These are phyloP conservation scores for Leptographium flavum DNA, from an alignment of 2,329 filamentous ascomycete genomes.

Conservation along the genomic window DNA sequence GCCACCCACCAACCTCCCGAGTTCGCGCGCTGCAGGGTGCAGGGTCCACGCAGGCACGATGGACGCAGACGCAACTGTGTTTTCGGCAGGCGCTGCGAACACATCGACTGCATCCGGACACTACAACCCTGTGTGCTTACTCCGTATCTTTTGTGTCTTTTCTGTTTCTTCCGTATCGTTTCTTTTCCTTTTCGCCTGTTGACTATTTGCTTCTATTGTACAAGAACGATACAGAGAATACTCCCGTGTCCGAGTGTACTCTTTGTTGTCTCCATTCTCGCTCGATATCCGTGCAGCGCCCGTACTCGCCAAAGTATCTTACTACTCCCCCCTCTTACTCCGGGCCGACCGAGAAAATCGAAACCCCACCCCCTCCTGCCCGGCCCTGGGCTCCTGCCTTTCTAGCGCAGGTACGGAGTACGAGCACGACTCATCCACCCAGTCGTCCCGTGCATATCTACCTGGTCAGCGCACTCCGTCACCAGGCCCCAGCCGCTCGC, in stretches of 20 bases:
- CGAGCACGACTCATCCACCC: neutral
- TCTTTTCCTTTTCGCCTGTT: no score
- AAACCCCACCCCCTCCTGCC: neutral
- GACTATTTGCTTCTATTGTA: no score
- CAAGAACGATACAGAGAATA: no score
- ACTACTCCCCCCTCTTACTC: neutral
- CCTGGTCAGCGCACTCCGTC: slow-evolving; percentile 2
- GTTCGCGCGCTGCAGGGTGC: neutral
- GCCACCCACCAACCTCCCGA: neutral
- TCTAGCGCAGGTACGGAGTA: slow-evolving; percentile 4
- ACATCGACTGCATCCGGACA: no score
- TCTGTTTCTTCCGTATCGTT: no score
- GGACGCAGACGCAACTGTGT: neutral
- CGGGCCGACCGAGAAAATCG: neutral
- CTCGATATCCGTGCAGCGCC: no score
- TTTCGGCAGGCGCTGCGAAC: no score
- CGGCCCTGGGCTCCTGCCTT: slow-evolving; percentile 1
- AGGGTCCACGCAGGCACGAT: neutral
- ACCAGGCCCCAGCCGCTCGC: neutral
- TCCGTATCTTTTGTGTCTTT: no score
- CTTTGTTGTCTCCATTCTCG: no score
- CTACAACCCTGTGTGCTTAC: no score
- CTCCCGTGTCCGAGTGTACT: no score
- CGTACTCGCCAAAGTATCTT: no score
- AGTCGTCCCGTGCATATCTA: slow-evolving; percentile 1